Base-by-base conservation (phyloP, 768 basidiomycete genomes). In the Mycena amicta region DNA sequence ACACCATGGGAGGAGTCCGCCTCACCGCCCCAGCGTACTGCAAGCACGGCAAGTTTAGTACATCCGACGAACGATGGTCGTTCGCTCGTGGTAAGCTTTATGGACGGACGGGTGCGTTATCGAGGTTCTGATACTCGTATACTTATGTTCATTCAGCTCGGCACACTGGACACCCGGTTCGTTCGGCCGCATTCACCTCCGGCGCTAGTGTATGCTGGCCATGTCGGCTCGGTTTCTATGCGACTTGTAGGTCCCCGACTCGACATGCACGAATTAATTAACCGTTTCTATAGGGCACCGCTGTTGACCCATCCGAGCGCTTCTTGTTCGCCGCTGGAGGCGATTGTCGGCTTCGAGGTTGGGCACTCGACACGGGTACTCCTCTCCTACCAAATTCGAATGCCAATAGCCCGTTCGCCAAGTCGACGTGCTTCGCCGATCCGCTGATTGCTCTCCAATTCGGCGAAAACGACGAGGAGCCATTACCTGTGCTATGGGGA, bases 311-410 rank as follows among this genome's bases (percentile, higher is more conserved):
- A 0, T 59, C 69, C 6, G 77, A 86, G 49, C 75, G 82, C 27
- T 80, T 87, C 50, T 66, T 93, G 18, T 89, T 89, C 57, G 86
- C 86, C 8, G 87, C 87, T 0, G 89, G 89, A 11, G 80, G 85
- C 60, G 90, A 93, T 69, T 61, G 72, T 41, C 78, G 77, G 29
- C 79, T 92, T 57, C 83, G 88, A 23, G 81, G 80, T 2, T 92
- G 90, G 90, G 88, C 88, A 12, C 68, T 92, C 8, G 76, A 70
- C 16, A 81, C 79, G 5, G 89, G 88, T 3, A 71, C 71, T 16
- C 73, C 73, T 4, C 58, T 86, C 8, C 22, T 45, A 15, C 8
- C 43, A 23, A 37, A 37, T 37, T 13, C 25, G 8, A 28, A n/a
- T 5, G 12, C 12, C 13, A 13, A 13, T 12, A 25, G 26, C n/a